Percentiles rank a stretch among this genome's conserved stretches.
These are phyloP conservation scores for Fraxinus floribunda DNA, from an alignment of 305 asterid species.

Conservation along the genomic window DNA sequence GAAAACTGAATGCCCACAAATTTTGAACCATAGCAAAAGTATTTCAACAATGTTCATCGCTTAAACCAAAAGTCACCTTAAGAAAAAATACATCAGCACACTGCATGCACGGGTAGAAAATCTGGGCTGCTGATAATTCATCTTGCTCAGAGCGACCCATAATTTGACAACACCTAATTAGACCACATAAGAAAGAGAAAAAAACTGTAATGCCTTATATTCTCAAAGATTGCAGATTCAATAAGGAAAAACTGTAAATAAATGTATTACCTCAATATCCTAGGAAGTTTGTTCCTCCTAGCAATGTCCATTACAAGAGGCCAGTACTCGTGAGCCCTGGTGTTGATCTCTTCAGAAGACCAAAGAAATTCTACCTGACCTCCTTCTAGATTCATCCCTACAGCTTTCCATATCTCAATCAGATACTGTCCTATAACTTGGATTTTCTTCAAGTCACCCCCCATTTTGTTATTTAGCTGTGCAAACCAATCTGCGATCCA, in stretches of 20 bases:
- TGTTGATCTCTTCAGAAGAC: constrained; percentile 83
- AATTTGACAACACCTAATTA: constrained; percentile 72
- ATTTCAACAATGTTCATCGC: background rate
- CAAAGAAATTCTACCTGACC: constrained; percentile 81
- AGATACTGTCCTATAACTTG: constrained; percentile 65
- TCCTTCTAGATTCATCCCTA: constrained; percentile 76
- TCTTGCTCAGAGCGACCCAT: constrained; percentile 91
- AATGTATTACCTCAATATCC: constrained; percentile 56
- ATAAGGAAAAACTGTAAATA: background rate
- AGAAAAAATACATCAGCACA: constrained; percentile 91
- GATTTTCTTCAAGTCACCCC: constrained; percentile 83
- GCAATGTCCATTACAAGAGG: constrained; percentile 91
- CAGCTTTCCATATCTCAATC: constrained; percentile 91
- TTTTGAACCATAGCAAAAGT: constrained; percentile 7
- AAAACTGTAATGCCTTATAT: background rate
- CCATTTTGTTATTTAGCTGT: constrained; percentile 81
- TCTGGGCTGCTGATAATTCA: constrained; percentile 81
- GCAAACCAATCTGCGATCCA: constrained; percentile 98
- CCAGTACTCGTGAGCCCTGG: constrained; percentile 78
- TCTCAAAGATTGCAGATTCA: background rate
- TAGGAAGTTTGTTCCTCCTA: constrained; percentile 70
- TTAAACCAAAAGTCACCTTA: constrained; percentile 46
- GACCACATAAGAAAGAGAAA: background rate
- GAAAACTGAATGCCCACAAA: background rate
- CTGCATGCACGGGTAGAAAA: constrained; percentile 94